Percentiles rank a stretch among this genome's conserved stretches.
Conservation (phyloP, 2,329 filamentous ascomycete species). For the Teratosphaeria zuluensis region DNA sequence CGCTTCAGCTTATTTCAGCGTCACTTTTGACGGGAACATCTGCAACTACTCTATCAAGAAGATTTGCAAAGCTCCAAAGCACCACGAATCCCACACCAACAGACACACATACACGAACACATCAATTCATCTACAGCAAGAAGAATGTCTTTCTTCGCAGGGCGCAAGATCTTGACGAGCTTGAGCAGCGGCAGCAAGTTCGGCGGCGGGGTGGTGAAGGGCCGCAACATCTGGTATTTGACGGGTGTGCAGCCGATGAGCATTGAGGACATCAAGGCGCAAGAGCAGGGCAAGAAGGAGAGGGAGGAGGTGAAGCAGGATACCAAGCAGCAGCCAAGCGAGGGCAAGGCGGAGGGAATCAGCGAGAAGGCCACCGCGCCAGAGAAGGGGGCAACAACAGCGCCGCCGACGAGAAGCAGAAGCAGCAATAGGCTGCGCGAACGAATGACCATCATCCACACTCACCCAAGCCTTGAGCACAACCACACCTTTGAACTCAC, state of each 20-base stretch:
- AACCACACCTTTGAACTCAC: background rate
- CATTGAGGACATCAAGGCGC: background rate
- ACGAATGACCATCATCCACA: background rate
- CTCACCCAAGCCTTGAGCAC: background rate
- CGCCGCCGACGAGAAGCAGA: background rate
- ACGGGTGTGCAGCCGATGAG: background rate
- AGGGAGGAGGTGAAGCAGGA: background rate
- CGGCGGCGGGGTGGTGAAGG: background rate
- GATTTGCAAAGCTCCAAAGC: background rate
- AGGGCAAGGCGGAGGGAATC: background rate
- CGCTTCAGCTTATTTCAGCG: background rate
- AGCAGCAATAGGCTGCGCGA: background rate
- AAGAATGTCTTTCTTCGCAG: background rate
- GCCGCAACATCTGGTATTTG: background rate
- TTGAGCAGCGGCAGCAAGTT: background rate
- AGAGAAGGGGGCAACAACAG: background rate
- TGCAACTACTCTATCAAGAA: background rate
- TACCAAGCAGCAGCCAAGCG: background rate
- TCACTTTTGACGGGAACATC: background rate
- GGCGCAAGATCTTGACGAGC: background rate
- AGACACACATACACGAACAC: background rate
- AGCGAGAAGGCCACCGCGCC: background rate
- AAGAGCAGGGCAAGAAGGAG: background rate
- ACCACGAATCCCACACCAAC: background rate
- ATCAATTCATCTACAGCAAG: background rate